These are phyloP conservation scores for Baorangia bicolor DNA, from an alignment of 768 basidiomycete species.

Conservation along the genomic window DNA sequence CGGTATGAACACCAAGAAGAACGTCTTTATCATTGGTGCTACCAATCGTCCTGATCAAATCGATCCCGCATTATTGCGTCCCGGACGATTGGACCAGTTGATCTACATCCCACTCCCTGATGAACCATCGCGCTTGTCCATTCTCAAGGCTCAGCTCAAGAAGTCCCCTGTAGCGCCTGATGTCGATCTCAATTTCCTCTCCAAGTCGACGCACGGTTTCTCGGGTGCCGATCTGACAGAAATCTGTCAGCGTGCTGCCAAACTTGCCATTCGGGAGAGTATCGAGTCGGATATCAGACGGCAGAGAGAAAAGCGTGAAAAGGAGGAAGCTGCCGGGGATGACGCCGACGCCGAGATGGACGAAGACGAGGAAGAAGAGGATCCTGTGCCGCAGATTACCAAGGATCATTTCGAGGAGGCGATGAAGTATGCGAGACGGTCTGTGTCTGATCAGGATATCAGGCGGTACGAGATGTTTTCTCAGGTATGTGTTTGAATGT, in stretches of 20 bases:
- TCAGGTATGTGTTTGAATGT: slow-evolving; percentile 51
- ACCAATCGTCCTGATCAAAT: slow-evolving; percentile 98
- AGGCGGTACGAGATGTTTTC: slow-evolving; percentile 98
- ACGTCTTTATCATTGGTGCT: slow-evolving; percentile 97
- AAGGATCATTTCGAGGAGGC: slow-evolving; percentile 97
- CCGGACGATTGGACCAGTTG: slow-evolving; percentile 97
- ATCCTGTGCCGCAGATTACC: slow-evolving; percentile 89
- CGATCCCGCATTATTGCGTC: slow-evolving; percentile 88
- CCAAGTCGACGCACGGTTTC: slow-evolving; percentile 94
- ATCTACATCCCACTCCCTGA: slow-evolving; percentile 99
- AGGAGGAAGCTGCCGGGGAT: slow-evolving; percentile 64
- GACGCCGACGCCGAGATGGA: slow-evolving; percentile 74
- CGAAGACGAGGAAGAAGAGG: slow-evolving; percentile 72
- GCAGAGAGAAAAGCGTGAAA: slow-evolving; percentile 76
- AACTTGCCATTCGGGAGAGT: slow-evolving; percentile 92
- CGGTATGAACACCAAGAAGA: slow-evolving; percentile 98
- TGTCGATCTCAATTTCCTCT: slow-evolving; percentile 83
- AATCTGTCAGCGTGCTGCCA: slow-evolving; percentile 96
- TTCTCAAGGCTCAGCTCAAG: slow-evolving; percentile 88
- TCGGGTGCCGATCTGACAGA: slow-evolving; percentile 99
- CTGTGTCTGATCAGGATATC: slow-evolving; percentile 95
- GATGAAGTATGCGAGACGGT: slow-evolving; percentile 96
- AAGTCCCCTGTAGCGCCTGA: slow-evolving; percentile 83
- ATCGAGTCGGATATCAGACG: slow-evolving; percentile 89
- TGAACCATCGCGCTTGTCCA: slow-evolving; percentile 86